Evolutionary conservation across 2,329 filamentous ascomycete species (phyloP), one percentile per base, ranked within the genome.

Genomic region (Fusarium sublunatum): DNA sequence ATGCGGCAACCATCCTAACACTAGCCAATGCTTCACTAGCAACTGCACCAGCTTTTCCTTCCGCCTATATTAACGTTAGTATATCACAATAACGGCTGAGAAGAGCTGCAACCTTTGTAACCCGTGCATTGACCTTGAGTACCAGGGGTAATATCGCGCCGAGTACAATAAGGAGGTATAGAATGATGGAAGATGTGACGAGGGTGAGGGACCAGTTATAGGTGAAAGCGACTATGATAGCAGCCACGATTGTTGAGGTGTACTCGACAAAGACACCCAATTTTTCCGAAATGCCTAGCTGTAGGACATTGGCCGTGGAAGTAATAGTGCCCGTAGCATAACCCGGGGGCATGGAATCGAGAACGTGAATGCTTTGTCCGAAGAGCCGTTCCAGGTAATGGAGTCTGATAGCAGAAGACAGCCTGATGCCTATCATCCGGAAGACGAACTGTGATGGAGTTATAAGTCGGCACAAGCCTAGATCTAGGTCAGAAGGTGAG

Each of bases 371-470:
- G 44, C 87, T 86, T 72, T 91, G 88, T 3, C 79, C 77, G 45
- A 93, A 86, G 5, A 91, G 81, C 35, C 81, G 80, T 42, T 83
- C 79, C 13, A 93, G 79, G 66, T 91, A 92, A 64, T 87, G 81
- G 29, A 88, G 80, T 26, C 90, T 81, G 44, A 89, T 81, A 13
- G 81, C 84, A 2, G 86, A 84, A 6, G 86, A 88, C 63, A 88
- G 79, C 28, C 86, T 81, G 53, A 88, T 84, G 24, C 86, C 86
- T 57, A 87, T 85, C 73, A 88, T 82, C 22, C 86, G 84, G 62
- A 87, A 87, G 34, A 79, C 78, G 67, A 88, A 85, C 81, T 50
- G 25, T 5, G 31, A 19, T 19, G 6, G 24, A 3, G 22, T 42
- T 19, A 31, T 11, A 26, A 26, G 54, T 46, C 35, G 41, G 9